Evolutionary conservation across 257 asterid genomes (phyloP).

Genomic region (Solanum etuberosum): DNA sequence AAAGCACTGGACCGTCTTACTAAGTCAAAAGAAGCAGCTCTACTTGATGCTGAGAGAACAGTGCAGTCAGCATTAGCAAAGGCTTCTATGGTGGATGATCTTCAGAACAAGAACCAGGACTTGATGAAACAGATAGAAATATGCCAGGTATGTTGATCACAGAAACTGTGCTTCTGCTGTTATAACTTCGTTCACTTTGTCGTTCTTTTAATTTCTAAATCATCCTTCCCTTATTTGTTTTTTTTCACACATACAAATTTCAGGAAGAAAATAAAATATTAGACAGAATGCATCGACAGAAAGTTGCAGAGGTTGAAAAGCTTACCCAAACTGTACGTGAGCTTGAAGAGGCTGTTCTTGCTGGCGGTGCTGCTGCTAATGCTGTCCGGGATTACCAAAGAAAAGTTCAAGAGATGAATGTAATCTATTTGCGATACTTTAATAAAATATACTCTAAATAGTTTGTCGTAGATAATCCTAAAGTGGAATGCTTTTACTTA

Average conservation of each 20-base stretch:
- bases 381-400: slow-evolving; percentile 98
- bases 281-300: slow-evolving; percentile 92
- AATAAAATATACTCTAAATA: neutral
- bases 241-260: neutral
- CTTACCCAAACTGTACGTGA: slow-evolving; percentile 95
- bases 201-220: neutral
- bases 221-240: neutral
- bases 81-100: slow-evolving; percentile 99
- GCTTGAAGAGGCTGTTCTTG: slow-evolving; percentile 98
- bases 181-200: neutral
- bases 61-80: slow-evolving; percentile 87
- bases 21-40: slow-evolving; percentile 96
- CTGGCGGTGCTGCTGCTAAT: slow-evolving; percentile 99
- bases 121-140: slow-evolving; percentile 96
- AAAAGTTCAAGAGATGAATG: slow-evolving; percentile 98
- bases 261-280: slow-evolving; percentile 96
- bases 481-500: neutral
- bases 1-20: slow-evolving; percentile 93
- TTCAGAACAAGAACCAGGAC: slow-evolving; percentile 95
- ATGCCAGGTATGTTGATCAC: slow-evolving; percentile 54
- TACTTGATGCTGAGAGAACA: slow-evolving; percentile 92
- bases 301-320: slow-evolving; percentile 96
- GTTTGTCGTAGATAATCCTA: neutral
- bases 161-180: neutral
- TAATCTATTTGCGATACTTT: slow-evolving; percentile 9